phyloP scores from a whole-genome alignment of 345 rosid species.

The Eucalyptus pauciflora region DNA sequence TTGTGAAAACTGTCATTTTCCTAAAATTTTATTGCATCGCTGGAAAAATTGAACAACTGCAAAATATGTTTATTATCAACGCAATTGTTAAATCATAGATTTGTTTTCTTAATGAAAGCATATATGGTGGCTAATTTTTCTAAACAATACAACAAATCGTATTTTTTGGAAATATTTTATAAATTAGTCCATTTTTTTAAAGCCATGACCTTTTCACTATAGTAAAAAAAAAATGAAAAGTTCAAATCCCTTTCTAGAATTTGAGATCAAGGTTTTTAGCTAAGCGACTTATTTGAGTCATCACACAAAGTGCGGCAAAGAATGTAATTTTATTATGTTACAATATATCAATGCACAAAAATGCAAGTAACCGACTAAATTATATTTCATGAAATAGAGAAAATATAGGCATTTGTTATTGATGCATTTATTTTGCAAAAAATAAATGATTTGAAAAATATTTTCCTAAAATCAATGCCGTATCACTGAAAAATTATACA shows the following conservation, averaged over 20 bases:
- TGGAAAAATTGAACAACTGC: rapidly evolving
- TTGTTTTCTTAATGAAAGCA: too few relatives aligned
- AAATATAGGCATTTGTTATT: neutral
- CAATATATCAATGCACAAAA: neutral
- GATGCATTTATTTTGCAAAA: neutral
- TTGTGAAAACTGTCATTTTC: too few relatives aligned
- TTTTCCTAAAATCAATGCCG: rapidly evolving
- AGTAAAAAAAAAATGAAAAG: neutral
- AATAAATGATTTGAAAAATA: neutral
- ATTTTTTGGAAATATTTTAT: too few relatives aligned
- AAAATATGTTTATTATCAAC: too few relatives aligned
- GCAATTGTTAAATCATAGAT: too few relatives aligned
- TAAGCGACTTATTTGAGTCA: neutral
- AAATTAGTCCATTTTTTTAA: too few relatives aligned
- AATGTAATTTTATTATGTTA: neutral
- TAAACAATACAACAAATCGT: too few relatives aligned
- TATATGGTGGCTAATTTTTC: too few relatives aligned
- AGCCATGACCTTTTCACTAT: too few relatives aligned
- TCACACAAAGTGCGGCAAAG: neutral
- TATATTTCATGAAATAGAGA: neutral
- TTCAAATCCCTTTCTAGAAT: neutral
- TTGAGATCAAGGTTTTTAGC: neutral
- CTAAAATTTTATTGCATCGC: rapidly evolving
- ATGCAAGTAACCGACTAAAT: neutral
- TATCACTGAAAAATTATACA: neutral